Conservation (phyloP, 225 moss, liverwort and hornwort genomes). For the Climacium dendroides region DNA sequence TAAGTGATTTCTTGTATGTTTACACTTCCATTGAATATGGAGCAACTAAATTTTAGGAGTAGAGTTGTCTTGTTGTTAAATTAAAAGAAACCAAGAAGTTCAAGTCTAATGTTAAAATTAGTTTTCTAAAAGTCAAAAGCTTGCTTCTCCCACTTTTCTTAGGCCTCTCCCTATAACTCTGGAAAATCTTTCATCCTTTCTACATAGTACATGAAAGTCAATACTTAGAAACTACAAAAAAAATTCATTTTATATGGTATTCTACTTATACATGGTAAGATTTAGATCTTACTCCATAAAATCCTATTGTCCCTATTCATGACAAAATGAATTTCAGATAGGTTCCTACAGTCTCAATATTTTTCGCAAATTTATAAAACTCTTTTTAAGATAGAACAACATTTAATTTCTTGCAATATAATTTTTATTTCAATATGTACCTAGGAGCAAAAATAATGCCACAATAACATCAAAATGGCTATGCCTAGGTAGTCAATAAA, state of each 20-base stretch:
- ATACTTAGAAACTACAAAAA: not conserved
- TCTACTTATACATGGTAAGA: not conserved
- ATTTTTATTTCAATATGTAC: not conserved
- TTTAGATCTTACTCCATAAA: not conserved
- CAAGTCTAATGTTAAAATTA: not conserved
- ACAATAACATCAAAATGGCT: not conserved
- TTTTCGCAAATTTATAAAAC: not conserved
- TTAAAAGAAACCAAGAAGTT: not conserved
- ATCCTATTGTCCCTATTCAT: rapidly evolving
- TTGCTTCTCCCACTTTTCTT: not conserved
- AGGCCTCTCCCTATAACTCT: not conserved
- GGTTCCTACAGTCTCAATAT: not conserved
- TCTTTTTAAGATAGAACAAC: rapidly evolving
- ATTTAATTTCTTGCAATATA: not conserved
- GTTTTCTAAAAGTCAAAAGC: not conserved
- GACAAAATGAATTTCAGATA: not conserved
- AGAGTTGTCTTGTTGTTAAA: not conserved
- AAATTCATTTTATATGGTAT: not conserved
- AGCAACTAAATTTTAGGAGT: not conserved
- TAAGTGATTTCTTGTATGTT: rapidly evolving
- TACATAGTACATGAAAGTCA: rapidly evolving
- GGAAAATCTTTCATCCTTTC: not conserved
- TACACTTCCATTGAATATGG: not conserved
- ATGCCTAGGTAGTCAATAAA: no score
- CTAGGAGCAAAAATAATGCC: not conserved